Evolutionary conservation across 768 basidiomycete genomes (phyloP), one percentile per base, ranked within the genome.

Genomic region (Thelephora ganbajun): DNA sequence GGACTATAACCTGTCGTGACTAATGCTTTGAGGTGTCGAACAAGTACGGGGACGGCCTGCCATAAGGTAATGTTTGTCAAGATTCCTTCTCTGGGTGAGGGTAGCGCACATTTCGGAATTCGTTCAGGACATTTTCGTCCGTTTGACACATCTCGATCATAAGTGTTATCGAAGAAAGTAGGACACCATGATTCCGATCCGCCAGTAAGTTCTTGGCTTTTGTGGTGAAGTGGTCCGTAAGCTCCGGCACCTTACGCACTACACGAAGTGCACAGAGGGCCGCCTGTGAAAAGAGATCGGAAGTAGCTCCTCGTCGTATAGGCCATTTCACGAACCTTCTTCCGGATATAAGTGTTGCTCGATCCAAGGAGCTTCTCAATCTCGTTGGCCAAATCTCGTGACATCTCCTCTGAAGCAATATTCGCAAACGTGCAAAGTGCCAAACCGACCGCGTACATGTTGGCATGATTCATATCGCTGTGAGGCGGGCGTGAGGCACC

Each of bases 391-490:
- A 99, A 71, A 72, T 99, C 96, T 53, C 96, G 80, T 23, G 94
- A 92, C 96, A 99, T 99, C 66, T 99, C 96, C 65, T 99, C 96
- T 16, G 92, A 96, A 9, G 96, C 91, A 55, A 98, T 98, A 60
- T 98, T 97, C 50, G 94, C 96, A 60, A 99, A 98, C 0, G 96
- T 98, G 58, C 92, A 97, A 33, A 99, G 77, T 2, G 92, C 94
- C 48, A 99, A 76, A 5, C 96, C 96, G 20, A 98, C 96, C 3
- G 87, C 89, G 63, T 97, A 98, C 89, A 96, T 96, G 65, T 97
- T 97, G 1, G 93, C 83, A 63, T 97, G 93, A 64, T 98, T 98
- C 90, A 99, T 89, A 66, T 99, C 96, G 67, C 94, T 99, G n/a
- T n/a, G 56, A 22, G 26, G 35, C 46, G 7, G 61, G 56, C 50